Conservation (phyloP, 345 rosid species). For the Euclidium syriacum region DNA sequence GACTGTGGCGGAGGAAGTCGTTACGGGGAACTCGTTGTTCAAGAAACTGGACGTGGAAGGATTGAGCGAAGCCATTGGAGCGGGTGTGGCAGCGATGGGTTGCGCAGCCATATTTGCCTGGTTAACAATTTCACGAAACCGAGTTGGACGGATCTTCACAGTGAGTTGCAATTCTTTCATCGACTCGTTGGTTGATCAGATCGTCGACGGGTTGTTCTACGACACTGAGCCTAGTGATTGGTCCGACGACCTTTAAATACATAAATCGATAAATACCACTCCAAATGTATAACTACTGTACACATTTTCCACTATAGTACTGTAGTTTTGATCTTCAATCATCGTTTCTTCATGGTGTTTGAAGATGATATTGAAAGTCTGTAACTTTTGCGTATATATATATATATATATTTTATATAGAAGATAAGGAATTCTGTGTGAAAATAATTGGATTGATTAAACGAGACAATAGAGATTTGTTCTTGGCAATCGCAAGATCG, state of each 20-base stretch:
- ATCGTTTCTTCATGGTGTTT: slow-evolving; percentile 14
- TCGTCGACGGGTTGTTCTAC: slow-evolving; percentile 90
- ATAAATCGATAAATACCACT: neutral
- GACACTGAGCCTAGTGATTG: slow-evolving; percentile 54
- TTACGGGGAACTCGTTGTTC: slow-evolving; percentile 78
- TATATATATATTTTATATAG: too few relatives aligned
- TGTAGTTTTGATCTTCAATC: neutral
- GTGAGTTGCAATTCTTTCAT: slow-evolving; percentile 68
- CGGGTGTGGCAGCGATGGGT: slow-evolving; percentile 60
- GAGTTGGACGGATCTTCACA: slow-evolving; percentile 67
- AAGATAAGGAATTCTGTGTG: neutral
- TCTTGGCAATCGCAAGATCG: neutral
- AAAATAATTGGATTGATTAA: neutral
- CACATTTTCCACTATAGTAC: neutral
- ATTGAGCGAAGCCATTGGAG: slow-evolving; percentile 58
- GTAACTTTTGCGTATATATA: slow-evolving; percentile 9
- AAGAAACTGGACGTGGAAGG: slow-evolving; percentile 75
- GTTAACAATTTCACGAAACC: slow-evolving; percentile 69
- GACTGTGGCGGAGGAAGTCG: slow-evolving; percentile 56
- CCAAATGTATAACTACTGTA: neutral
- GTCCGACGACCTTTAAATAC: slow-evolving; percentile 53
- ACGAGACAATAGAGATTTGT: neutral
- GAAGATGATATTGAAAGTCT: slow-evolving; percentile 24
- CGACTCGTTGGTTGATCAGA: slow-evolving; percentile 79
- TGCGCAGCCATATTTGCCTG: slow-evolving; percentile 73